phyloP scores from a whole-genome alignment of 2,329 filamentous ascomycete genomes.

The Balansia obtecta region DNA sequence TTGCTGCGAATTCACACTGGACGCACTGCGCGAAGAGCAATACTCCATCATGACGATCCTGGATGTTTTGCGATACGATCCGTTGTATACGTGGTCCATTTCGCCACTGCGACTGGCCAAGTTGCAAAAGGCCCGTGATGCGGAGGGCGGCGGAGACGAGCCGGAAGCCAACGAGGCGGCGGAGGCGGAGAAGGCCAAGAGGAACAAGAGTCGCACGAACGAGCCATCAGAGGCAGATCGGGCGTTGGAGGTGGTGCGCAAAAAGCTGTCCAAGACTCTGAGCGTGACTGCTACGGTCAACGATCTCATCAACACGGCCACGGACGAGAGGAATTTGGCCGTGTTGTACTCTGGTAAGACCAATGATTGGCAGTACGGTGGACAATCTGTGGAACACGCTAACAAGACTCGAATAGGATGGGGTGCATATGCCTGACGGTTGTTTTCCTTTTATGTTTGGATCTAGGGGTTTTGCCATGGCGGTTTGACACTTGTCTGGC shows the following conservation, averaged over 20 bases:
- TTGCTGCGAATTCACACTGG: conserved; percentile 96
- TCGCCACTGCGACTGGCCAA: conserved; percentile 56
- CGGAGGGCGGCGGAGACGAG: conserved; percentile 25
- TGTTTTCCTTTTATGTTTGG: neutral
- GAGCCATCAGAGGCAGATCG: conserved; percentile 70
- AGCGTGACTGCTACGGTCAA: conserved; percentile 94
- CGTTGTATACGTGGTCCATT: conserved; percentile 89
- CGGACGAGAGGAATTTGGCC: conserved; percentile 83
- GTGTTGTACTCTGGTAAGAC: conserved; percentile 68
- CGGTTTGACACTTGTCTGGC: too few relatives aligned
- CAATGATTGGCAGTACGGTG: neutral
- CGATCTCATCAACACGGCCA: conserved; percentile 90
- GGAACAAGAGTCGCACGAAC: conserved; percentile 29
- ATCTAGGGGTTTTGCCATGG: too few relatives aligned
- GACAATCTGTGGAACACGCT: conserved; percentile 8
- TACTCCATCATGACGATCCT: conserved; percentile 98
- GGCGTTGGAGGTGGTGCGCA: conserved; percentile 83
- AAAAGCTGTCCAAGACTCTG: conserved; percentile 88
- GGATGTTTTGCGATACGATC: conserved; percentile 95
- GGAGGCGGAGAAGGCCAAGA: conserved; percentile 27
- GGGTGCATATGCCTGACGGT: conserved; percentile 31
- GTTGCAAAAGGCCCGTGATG: conserved; percentile 47
- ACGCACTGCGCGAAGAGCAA: conserved; percentile 85
- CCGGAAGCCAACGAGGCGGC: conserved; percentile 24
- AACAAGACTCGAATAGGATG: conserved; percentile 22